These are phyloP conservation scores for Phaeosphaeriaceae sp. DNA, from an alignment of 2,329 filamentous ascomycete genomes.

Conservation along the genomic window DNA sequence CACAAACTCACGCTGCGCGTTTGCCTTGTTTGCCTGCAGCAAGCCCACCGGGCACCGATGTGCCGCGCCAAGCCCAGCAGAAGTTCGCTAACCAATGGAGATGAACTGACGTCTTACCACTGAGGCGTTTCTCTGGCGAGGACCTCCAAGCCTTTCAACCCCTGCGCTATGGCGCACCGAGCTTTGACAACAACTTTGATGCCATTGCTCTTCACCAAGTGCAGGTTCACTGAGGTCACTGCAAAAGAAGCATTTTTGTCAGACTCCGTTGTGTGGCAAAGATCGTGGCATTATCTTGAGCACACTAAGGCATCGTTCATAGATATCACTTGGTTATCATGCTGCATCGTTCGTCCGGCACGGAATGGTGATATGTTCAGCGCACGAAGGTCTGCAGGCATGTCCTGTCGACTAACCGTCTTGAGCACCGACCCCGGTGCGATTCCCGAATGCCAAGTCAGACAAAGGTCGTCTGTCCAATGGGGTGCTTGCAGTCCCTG, in stretches of 20 bases:
- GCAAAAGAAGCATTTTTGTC: too few relatives aligned
- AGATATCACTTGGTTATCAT: too few relatives aligned
- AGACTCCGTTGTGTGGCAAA: too few relatives aligned
- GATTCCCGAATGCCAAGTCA: not conserved
- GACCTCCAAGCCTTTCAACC: not conserved
- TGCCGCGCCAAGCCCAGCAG: slow-evolving; percentile 17
- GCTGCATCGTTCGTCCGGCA: too few relatives aligned
- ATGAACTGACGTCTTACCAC: not conserved
- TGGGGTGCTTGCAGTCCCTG: not conserved
- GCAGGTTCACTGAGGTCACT: too few relatives aligned
- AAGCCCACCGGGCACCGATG: not conserved
- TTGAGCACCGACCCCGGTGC: not conserved
- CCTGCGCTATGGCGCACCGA: not conserved
- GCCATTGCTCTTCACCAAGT: too few relatives aligned
- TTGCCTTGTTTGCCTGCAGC: slow-evolving; percentile 15
- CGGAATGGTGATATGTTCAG: too few relatives aligned
- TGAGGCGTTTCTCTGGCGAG: too few relatives aligned
- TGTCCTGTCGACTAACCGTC: too few relatives aligned
- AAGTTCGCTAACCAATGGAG: slow-evolving; percentile 15
- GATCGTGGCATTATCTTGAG: too few relatives aligned
- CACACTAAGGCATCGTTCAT: too few relatives aligned
- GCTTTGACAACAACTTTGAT: not conserved
- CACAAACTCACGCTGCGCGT: not conserved
- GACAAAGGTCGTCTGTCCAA: slow-evolving; percentile 7
- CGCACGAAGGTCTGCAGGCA: not conserved